Percentiles rank a stretch among this genome's conserved stretches.
Conservation (phyloP, 352 stramenopile species). For the Blastocystis hominis region DNA sequence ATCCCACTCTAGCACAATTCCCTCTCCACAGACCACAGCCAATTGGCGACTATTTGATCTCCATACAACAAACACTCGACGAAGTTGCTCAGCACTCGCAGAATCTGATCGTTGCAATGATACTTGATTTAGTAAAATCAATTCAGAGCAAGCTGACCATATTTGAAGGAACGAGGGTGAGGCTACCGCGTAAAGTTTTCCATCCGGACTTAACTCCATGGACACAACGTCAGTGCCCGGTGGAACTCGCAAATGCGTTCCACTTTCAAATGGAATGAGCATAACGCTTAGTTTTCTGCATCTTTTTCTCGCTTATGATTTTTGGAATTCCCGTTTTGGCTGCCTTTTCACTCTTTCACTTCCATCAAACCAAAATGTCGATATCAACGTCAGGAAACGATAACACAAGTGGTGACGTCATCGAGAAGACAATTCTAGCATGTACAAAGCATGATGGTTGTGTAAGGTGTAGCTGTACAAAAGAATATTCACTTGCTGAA, state of each 20-base stretch:
- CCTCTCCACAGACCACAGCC: conserved; percentile 32
- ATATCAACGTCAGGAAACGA: neutral
- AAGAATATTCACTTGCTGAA: conserved; percentile 49
- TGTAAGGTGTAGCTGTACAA: conserved; percentile 7
- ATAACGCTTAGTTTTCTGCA: neutral
- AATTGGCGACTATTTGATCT: neutral
- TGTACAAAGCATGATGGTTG: neutral
- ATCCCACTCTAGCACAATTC: neutral
- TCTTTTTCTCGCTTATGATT: neutral
- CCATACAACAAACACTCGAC: conserved; percentile 34
- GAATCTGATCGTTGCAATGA: neutral
- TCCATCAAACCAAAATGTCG: neutral
- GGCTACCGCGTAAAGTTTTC: conserved; percentile 20
- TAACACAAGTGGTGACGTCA: neutral
- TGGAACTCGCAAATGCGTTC: neutral
- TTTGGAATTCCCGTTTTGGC: neutral
- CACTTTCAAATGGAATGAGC: conserved; percentile 29
- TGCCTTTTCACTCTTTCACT: neutral
- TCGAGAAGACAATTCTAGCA: neutral
- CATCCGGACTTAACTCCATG: conserved; percentile 41
- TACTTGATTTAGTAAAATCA: neutral
- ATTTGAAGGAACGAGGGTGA: conserved; percentile 1
- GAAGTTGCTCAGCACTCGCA: neutral
- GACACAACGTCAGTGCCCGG: neutral
- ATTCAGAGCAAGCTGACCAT: conserved; percentile 8